phyloP scores from a whole-genome alignment of 2,329 filamentous ascomycete species.

The Phyllosticta citriasiana region DNA sequence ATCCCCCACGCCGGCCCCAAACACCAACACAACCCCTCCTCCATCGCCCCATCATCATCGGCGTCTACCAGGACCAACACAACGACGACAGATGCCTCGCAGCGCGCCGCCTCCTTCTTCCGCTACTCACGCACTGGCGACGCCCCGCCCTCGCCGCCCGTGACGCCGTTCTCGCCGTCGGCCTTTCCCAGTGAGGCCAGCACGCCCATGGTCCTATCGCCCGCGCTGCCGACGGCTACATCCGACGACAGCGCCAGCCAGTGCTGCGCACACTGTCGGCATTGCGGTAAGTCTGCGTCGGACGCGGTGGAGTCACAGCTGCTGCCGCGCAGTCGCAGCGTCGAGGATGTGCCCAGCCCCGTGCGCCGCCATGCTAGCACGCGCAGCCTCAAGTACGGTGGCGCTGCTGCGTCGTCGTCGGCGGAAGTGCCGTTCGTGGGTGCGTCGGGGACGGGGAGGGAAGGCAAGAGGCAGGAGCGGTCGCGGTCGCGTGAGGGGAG shows the following conservation, averaged over 20 bases:
- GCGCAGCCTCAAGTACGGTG: neutral
- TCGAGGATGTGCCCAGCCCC: constrained; percentile 4
- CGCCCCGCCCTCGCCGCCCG: constrained; percentile 3
- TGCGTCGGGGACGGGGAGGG: neutral
- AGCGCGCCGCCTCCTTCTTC: neutral
- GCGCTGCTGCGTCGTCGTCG: neutral
- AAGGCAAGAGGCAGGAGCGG: neutral
- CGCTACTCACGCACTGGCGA: constrained; percentile 15
- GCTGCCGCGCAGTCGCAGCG: neutral
- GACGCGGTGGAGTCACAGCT: neutral
- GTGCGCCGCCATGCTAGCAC: neutral
- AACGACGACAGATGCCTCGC: neutral
- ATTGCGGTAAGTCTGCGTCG: neutral
- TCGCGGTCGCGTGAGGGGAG: neutral
- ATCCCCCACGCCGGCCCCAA: neutral
- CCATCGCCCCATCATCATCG: neutral
- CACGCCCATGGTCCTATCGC: neutral
- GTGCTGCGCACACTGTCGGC: neutral
- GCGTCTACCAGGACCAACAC: neutral
- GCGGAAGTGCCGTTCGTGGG: neutral
- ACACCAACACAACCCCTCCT: neutral
- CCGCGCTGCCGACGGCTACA: neutral
- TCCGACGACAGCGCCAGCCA: neutral
- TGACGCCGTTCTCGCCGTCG: constrained; percentile 9
- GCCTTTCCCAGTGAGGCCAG: neutral